Evolutionary conservation across 202 grass and related monocot genomes (phyloP), one percentile per base, ranked within the genome.

Genomic region (Miscanthus sacchariflorus): DNA sequence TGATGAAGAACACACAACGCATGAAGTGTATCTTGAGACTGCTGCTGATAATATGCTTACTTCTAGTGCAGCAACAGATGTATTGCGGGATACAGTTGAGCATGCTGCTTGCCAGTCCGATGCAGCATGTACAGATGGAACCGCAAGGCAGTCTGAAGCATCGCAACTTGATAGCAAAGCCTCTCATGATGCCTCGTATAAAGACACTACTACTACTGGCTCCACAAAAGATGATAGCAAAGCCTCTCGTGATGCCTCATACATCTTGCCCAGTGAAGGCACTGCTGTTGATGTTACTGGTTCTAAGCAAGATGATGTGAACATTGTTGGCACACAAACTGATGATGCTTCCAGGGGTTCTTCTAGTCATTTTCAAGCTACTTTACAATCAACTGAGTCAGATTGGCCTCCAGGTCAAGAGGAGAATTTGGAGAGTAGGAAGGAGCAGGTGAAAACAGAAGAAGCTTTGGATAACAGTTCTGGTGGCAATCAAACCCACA

Each of bases 351-450:
- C 72, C 25, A 69, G 24, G 74, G 13, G 10, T 59, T 81, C 42
- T 49, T 70, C 81, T 61, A 70, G 81, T 81, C 38, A 54, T 70
- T 33, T 91, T 46, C 44, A 72, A 82, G 65, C 56, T 83, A 11
- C 33, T 78, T 88, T 56, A 79, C 82, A 78, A 39, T 86, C 82
- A 81, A 56, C 46, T 12, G 40, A 87, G 28, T 78, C 64, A 73
- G 68, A 83, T 73, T 52, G 82, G 67, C 45, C 35, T 75, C 27
- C 45, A 30, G 83, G 71, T 71, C 52, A 69, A 40, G 12, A 30
- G 76, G 44, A 38, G 7, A 44, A 15, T 80, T 80, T 68, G 67
- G 88, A 81, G 48, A 58, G 4, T 44, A 85, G 12, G 33, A 52
- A 54, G 24, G 39, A 72, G 50, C 27, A 73, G 14, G 78, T 66